Percentiles rank a stretch among this genome's conserved stretches.
Conservation (phyloP, 306 rosid species). For the Cyclanthera cordifolia region DNA sequence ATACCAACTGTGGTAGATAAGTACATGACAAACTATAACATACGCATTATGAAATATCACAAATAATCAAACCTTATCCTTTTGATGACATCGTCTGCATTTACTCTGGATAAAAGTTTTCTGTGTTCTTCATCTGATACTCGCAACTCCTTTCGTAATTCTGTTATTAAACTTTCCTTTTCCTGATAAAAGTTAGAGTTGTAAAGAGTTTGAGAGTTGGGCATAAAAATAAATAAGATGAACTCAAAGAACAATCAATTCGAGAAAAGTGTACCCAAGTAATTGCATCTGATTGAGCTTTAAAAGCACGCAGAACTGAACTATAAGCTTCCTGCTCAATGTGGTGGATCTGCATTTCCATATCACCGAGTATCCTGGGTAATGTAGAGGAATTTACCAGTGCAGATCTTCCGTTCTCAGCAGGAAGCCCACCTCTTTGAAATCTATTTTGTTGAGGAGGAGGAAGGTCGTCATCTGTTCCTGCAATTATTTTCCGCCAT, state of each 20-base stretch:
- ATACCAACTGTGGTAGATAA: background rate
- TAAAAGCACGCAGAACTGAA: slow-evolving; percentile 87
- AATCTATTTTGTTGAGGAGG: slow-evolving; percentile 43
- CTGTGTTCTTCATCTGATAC: slow-evolving; percentile 96
- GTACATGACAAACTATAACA: background rate
- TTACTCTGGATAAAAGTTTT: slow-evolving; percentile 72
- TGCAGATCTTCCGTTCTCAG: slow-evolving; percentile 35
- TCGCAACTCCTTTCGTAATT: slow-evolving; percentile 93
- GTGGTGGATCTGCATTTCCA: slow-evolving; percentile 90
- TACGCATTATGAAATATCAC: background rate
- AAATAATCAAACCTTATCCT: slow-evolving; percentile 45
- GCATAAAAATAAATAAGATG: background rate
- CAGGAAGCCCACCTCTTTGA: slow-evolving; percentile 32
- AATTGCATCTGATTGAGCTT: slow-evolving; percentile 95
- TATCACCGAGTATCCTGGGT: slow-evolving; percentile 38
- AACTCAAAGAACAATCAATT: slow-evolving; percentile 9
- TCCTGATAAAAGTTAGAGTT: slow-evolving; percentile 41
- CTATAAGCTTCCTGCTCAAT: slow-evolving; percentile 93
- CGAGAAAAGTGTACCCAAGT: slow-evolving; percentile 54
- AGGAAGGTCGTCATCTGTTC: slow-evolving; percentile 48
- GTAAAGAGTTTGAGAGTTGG: background rate
- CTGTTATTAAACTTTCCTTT: slow-evolving; percentile 93
- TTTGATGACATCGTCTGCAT: slow-evolving; percentile 68
- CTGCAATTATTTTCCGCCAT: slow-evolving; percentile 20
- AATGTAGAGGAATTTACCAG: slow-evolving; percentile 37